These are phyloP conservation scores for Carpinus viminea DNA, from an alignment of 306 rosid species.

Conservation along the genomic window DNA sequence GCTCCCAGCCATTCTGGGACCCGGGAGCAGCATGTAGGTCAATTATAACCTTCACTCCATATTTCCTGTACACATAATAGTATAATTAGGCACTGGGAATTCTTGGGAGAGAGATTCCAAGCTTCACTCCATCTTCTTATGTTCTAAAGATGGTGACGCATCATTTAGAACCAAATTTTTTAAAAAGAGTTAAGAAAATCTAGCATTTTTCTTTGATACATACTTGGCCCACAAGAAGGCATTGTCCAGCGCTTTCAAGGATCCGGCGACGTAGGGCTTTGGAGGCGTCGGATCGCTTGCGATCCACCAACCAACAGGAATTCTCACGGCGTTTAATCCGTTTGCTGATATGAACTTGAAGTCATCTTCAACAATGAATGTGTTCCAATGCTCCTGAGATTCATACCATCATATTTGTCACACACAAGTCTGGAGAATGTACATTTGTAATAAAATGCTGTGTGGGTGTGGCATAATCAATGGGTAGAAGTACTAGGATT, in stretches of 20 bases:
- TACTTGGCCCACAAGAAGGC: slow-evolving; percentile 84
- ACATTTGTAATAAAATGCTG: background rate
- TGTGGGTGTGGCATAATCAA: too few relatives aligned
- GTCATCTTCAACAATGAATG: slow-evolving; percentile 67
- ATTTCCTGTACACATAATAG: slow-evolving; percentile 44
- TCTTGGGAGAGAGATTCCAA: background rate
- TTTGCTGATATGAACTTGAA: slow-evolving; percentile 55
- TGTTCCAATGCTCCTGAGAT: slow-evolving; percentile 69
- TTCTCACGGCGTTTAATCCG: slow-evolving; percentile 70
- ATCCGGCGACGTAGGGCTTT: slow-evolving; percentile 71
- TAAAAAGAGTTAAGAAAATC: too few relatives aligned
- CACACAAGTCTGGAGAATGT: background rate
- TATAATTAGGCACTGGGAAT: background rate
- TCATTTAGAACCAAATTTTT: too few relatives aligned
- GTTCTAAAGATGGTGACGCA: too few relatives aligned
- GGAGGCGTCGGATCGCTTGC: slow-evolving; percentile 80
- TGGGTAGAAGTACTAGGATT: too few relatives aligned
- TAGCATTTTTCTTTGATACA: slow-evolving; percentile 7
- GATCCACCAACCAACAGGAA: slow-evolving; percentile 93
- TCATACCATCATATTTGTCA: background rate
- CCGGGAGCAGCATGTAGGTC: slow-evolving; percentile 88
- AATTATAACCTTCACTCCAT: slow-evolving; percentile 61
- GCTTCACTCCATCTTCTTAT: too few relatives aligned
- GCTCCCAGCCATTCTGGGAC: slow-evolving; percentile 72
- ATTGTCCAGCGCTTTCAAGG: slow-evolving; percentile 59